Percentiles rank a stretch among this genome's conserved stretches.
These are phyloP conservation scores for Rhizopus microsporus DNA, from an alignment of 371 early-diverging fungal species.

Conservation along the genomic window DNA sequence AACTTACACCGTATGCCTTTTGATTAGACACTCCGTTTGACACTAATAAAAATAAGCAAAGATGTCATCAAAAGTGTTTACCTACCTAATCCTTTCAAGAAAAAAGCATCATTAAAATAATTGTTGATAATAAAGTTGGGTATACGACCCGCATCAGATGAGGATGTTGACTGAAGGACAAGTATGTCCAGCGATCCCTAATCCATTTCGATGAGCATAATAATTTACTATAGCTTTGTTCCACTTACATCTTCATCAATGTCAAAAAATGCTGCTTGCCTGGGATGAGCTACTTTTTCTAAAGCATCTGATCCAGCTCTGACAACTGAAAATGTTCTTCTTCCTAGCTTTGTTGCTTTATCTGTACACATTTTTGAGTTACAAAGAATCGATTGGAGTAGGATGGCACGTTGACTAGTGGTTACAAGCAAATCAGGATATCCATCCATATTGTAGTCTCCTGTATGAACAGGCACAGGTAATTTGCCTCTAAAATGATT, in stretches of 20 bases:
- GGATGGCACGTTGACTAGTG: constrained; percentile 43
- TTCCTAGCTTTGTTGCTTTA: constrained; percentile 37
- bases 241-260: constrained; percentile 80
- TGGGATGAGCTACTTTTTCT: constrained; percentile 45
- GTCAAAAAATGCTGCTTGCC: constrained; percentile 80
- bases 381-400: constrained; percentile 68
- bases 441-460: constrained; percentile 90
- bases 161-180: constrained; percentile 44
- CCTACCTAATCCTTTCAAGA: constrained; percentile 80
- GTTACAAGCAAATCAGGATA: constrained; percentile 85
- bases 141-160: constrained; percentile 28
- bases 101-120: constrained; percentile 91
- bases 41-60: constrained; percentile 31
- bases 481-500: constrained; percentile 54
- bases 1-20: constrained; percentile 79
- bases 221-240: background rate
- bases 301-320: constrained; percentile 63
- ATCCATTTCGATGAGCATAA: background rate
- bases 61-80: too few species aligned
- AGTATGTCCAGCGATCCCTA: constrained; percentile 88
- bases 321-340: constrained; percentile 63
- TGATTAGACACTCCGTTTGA: constrained; percentile 72
- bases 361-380: constrained; percentile 41
- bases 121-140: constrained; percentile 75
- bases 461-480: constrained; percentile 61